Base-by-base conservation (phyloP, 805 yeast genomes). In the Myxozyma monticola region DNA sequence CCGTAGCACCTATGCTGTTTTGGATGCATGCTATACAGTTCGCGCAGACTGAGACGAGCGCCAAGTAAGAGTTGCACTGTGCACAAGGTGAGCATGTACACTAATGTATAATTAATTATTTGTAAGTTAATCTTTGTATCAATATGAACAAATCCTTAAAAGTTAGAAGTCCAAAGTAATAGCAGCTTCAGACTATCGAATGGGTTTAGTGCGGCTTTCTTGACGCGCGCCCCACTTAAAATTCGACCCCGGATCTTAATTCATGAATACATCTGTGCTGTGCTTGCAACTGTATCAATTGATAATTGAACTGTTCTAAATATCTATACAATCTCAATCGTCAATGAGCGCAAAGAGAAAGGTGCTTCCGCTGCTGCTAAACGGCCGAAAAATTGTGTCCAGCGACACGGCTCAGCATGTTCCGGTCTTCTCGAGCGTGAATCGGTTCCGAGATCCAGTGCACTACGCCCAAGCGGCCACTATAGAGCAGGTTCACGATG, bases 401-500 rank as follows among this genome's bases (percentile, higher is more conserved):
- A 8, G 18, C 31, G 46, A 48, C 15, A 18, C 14, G 12, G 28
- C 42, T 14, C 24, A 17, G n/a, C 50, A 37, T 28, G 28, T 49
- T 10, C 47, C 55, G 9, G 45, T 48, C 9, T 24, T 26, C 18
- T 42, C 53, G 18, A 20, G 42, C 15, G 21, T 20, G 7, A 15
- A 8, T 4, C n/a, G 28, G 9, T 21, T 28, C 5, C 21, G 17
- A 4, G 40, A 36, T 1, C 42, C 43, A 8, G 29, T 40, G 3
- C 54, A 53, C 26, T 41, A 42, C 26, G 56, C 54, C 5, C 57
- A 53, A 20, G 51, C 43, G 10, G 57, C 57, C 17, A 40, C 51
- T n/a, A 12, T 17, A 4, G 48, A 41, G 21, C 42, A 53, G 15
- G 51, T 37, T 2, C 6, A 37, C 8, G 42, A 41, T 1, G 55